Percentiles rank a stretch among this genome's conserved stretches.
phyloP scores from a whole-genome alignment of 2,329 filamentous ascomycete genomes.

The Lachnellula hyalina region DNA sequence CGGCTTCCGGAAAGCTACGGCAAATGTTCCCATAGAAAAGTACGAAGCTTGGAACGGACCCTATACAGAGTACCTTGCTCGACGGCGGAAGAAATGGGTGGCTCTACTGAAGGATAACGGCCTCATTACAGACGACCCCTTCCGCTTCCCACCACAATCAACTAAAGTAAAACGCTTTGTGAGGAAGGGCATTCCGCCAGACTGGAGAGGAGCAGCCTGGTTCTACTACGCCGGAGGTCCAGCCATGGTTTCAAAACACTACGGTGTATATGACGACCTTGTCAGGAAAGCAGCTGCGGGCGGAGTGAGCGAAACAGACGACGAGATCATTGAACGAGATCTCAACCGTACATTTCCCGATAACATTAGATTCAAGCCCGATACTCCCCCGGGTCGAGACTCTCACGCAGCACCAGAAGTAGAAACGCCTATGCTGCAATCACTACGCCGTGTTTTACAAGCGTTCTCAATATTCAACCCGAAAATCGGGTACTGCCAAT shows the following conservation, averaged over 20 bases:
- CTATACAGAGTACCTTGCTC: constrained; percentile 70
- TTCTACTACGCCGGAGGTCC: constrained; percentile 93
- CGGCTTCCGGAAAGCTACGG: constrained; percentile 84
- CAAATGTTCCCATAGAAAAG: constrained; percentile 68
- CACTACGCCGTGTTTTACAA: constrained; percentile 77
- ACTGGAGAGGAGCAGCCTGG: constrained; percentile 94
- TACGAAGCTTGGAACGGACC: constrained; percentile 76
- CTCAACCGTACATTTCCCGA: constrained; percentile 92
- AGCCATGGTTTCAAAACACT: constrained; percentile 67
- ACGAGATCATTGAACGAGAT: constrained; percentile 89
- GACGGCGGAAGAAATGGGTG: constrained; percentile 77
- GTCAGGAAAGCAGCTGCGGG: constrained; percentile 57
- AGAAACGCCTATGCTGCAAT: constrained; percentile 74
- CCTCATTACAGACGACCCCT: constrained; percentile 65
- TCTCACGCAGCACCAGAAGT: constrained; percentile 11
- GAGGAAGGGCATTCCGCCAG: constrained; percentile 87
- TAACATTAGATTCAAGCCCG: constrained; percentile 82
- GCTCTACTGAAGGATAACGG: constrained; percentile 70
- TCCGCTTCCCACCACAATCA: constrained; percentile 72
- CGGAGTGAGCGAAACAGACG: constrained; percentile 62
- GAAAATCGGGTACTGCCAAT: constrained; percentile 90
- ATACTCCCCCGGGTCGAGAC: constrained; percentile 27
- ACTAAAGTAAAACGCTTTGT: constrained; percentile 86
- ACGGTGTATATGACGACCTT: constrained; percentile 69
- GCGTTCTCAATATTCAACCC: constrained; percentile 91